Conservation (phyloP, 2,329 filamentous ascomycete species). For the Leptographium radiaticola region DNA sequence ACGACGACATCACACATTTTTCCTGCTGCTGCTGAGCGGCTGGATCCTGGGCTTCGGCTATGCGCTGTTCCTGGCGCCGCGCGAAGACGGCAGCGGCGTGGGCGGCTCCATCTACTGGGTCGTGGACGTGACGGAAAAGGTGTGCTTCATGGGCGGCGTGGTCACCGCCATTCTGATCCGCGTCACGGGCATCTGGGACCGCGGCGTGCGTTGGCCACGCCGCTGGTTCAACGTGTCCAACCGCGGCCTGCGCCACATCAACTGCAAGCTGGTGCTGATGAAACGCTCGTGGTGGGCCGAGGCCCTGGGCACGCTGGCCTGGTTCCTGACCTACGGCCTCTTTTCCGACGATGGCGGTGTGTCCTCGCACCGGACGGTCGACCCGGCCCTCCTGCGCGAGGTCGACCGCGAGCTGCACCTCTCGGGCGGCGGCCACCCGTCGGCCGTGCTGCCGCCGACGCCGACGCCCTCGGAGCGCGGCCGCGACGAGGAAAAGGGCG, state of each 20-base stretch:
- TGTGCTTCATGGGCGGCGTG: constrained; percentile 82
- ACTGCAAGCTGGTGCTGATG: constrained; percentile 89
- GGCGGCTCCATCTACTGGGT: constrained; percentile 96
- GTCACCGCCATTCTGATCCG: constrained; percentile 80
- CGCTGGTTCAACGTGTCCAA: constrained; percentile 86
- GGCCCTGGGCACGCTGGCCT: constrained; percentile 55
- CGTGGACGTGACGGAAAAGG: constrained; percentile 77
- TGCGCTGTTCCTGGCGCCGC: constrained; percentile 84
- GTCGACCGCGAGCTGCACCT: constrained; percentile 46
- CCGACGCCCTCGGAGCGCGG: background rate
- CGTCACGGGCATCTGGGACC: constrained; percentile 93
- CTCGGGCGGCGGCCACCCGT: constrained; percentile 25
- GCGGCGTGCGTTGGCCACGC: constrained; percentile 85
- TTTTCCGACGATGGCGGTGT: constrained; percentile 51
- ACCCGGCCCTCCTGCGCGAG: constrained; percentile 46
- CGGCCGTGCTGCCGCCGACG: background rate
- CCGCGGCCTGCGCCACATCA: constrained; percentile 79
- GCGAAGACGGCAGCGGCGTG: constrained; percentile 82
- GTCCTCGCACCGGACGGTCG: constrained; percentile 65
- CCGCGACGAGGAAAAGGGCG: constrained; percentile 10
- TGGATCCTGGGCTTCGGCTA: constrained; percentile 85
- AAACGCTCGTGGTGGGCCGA: constrained; percentile 74
- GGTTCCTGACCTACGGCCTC: constrained; percentile 64
- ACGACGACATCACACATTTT: constrained; percentile 84
- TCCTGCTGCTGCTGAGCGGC: constrained; percentile 61